Evolutionary conservation across 371 early-diverging fungal genomes (phyloP).

Genomic region (Modicella reniformis): DNA sequence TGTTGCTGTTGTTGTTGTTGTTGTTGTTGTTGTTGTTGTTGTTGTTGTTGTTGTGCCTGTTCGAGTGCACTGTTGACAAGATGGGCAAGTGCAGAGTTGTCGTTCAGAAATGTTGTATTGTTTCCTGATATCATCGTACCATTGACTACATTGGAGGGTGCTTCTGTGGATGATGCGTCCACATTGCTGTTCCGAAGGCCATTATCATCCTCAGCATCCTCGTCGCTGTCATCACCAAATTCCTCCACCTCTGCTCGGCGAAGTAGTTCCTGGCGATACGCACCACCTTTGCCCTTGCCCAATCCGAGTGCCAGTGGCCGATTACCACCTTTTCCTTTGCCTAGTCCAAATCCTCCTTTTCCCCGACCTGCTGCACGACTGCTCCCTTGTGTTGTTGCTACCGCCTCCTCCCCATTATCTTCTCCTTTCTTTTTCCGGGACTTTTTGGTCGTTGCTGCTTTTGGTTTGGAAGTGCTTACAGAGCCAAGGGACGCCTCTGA

Average conservation of each 20-base stretch:
- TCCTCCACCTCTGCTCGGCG: slow-evolving; percentile 51
- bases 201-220: slow-evolving; percentile 27
- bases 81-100: slow-evolving; percentile 35
- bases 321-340: slow-evolving; percentile 46
- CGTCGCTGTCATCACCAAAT: slow-evolving; percentile 43
- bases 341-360: slow-evolving; percentile 45
- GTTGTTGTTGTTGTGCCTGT: slow-evolving; percentile 23
- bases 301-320: slow-evolving; percentile 45
- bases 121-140: slow-evolving; percentile 16
- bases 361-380: slow-evolving; percentile 43
- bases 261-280: slow-evolving; percentile 45
- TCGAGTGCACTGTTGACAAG: slow-evolving; percentile 40
- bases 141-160: slow-evolving; percentile 6
- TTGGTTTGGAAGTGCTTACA: slow-evolving; percentile 21
- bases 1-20: not conserved
- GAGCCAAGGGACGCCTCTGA: slow-evolving; percentile 27
- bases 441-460: slow-evolving; percentile 29
- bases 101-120: slow-evolving; percentile 27
- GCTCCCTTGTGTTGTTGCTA: slow-evolving; percentile 2
- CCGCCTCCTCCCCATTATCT: slow-evolving; percentile 9
- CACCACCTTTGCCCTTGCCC: slow-evolving; percentile 53
- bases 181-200: slow-evolving; percentile 11
- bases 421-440: slow-evolving; percentile 49
- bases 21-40: slow-evolving; percentile 26
- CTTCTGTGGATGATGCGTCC: not conserved